These are phyloP conservation scores for Aureobasidium vineae DNA, from an alignment of 2,329 filamentous ascomycete genomes.

Conservation along the genomic window DNA sequence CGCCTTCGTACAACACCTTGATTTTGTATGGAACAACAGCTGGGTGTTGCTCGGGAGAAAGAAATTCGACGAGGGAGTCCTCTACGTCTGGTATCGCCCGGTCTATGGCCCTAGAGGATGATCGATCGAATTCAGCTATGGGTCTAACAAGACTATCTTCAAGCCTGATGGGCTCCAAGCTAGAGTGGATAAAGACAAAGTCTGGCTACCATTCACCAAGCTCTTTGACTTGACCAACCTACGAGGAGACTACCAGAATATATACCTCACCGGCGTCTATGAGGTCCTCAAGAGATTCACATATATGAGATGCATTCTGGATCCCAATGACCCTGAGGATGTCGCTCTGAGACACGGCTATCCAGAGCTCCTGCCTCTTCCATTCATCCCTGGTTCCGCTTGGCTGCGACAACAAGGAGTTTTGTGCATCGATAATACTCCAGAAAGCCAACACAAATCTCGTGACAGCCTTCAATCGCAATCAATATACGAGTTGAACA, in stretches of 20 bases:
- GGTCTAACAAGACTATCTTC: background rate
- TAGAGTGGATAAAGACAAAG: conserved; percentile 4
- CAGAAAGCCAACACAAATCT: background rate
- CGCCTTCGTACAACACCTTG: background rate
- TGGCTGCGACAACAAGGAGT: background rate
- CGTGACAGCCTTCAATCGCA: background rate
- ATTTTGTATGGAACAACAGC: background rate
- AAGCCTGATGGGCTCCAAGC: background rate
- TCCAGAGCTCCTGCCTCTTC: background rate
- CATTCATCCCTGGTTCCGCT: background rate
- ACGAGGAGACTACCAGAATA: background rate
- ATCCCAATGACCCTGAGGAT: background rate
- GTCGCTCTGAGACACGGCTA: background rate
- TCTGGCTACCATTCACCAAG: background rate
- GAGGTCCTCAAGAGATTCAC: background rate
- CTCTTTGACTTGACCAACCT: conserved; percentile 7
- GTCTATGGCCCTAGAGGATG: background rate
- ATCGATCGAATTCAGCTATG: background rate
- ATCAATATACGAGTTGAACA: background rate
- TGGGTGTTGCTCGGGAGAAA: background rate
- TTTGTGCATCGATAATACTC: background rate
- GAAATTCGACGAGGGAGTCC: background rate
- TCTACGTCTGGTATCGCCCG: background rate
- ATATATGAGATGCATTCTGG: background rate
- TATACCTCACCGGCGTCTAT: background rate